Evolutionary conservation across 2,329 filamentous ascomycete species (phyloP), one percentile per base, ranked within the genome.

Genomic region (Arthrinium phaeospermum): DNA sequence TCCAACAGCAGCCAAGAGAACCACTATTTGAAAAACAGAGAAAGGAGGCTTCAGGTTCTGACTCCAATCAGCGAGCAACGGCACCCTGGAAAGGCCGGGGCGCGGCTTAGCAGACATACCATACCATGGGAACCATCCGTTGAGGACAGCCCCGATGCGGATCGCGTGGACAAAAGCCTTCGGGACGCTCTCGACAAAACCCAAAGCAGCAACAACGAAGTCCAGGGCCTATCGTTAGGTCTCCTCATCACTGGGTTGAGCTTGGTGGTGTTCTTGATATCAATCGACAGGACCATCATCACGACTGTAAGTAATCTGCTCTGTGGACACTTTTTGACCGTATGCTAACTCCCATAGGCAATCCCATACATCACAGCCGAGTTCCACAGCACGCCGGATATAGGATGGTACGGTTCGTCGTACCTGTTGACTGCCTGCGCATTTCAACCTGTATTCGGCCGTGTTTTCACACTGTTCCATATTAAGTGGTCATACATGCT

Each of bases 381-480:
- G 53, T 81, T 81, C 72, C 61, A 77, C 30, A 81, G 80, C 4
- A 79, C 78, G 14, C 75, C 77, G 7, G 79, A 82, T 70, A 75
- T 79, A 10, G 78, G 78, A 27, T 79, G 78, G 78, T 79, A 80
- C 71, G 78, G 78, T 27, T 76, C 81, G n/a, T 77, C 80, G 12
- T 81, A 81, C 67, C 75, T 81, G 22, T 76, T 82, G 24, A 81
- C 80, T 67, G 77, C 77, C n/a, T 81, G 80, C 68, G 79, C 80
- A 16, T 81, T 82, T 49, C 78, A 81, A 69, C 79, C 78, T 16
- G 74, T 81, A 44, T 82, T 81, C 71, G 81, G 81, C 13, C 78
- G 79, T 14, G 77, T 82, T 19, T 82, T 79, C 70, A 80, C 78
- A 73, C 74, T 81, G 53, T 83, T 82, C 75, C 79, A 79, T 47